Base-by-base conservation (phyloP, 495 filamentous ascomycete genomes). In the Amphirosellinia nigrospora region DNA sequence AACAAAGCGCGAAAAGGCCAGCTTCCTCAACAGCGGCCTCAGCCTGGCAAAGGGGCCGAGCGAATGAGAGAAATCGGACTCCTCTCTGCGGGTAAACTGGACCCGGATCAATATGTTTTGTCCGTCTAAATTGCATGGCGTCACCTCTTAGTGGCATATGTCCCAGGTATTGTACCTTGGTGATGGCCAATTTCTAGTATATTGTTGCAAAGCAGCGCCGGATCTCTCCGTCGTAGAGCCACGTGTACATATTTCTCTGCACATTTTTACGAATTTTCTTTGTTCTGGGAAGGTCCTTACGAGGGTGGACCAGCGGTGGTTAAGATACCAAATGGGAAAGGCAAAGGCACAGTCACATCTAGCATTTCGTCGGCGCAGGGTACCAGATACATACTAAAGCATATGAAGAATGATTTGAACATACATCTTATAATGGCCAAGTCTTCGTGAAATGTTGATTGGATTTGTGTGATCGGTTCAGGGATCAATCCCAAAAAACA, bases 1-100 rank as follows among this genome's bases (percentile, higher is more conserved):
- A 80, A 83, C 64, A 82, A 82, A 30, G 84, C 83, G 7, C 82
- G 84, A 23, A 85, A 85, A 72, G 83, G 84, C 30, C 83, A 85
- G 74, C 82, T 84, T 62, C 72, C 77, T 21, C 76, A 82, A 63
- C 76, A 77, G 48, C 80, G 82, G 61, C 81, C 82, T 23, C 90
- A 90, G 80, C 93, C 92, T 50, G 96, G 96, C 58, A 92, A 93
- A 79, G 96, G 96, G 59, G 92, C 91, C 19, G 91, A 97, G 85
- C 87, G 94, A 76, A 99, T 99, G 96, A 87, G 93, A 73, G 93
- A 97, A 79, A 84, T 98, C 69, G 96, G 94, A 67, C 85, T 98
- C 71, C 89, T 93, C 76, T 92, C 94, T 85, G 92, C 92, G 66
- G 93, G 88, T 78, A 93, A 92, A 83, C 86, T 87, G 70, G 90